These are phyloP conservation scores for Parachaetomium inaequale DNA, from an alignment of 495 filamentous ascomycete genomes.

Conservation along the genomic window DNA sequence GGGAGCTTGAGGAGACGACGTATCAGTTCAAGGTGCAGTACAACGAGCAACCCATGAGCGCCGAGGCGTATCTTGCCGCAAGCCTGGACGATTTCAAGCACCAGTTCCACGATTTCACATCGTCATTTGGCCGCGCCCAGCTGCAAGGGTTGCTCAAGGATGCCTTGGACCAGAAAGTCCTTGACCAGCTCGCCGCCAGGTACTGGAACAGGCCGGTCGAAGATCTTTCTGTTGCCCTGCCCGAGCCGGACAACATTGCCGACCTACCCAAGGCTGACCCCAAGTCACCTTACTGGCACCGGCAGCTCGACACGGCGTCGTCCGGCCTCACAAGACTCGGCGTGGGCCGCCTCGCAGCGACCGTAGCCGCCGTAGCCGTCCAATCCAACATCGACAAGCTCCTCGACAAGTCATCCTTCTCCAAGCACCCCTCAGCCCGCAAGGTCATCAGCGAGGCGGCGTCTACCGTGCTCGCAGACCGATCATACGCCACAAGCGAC, in stretches of 20 bases:
- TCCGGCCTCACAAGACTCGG: slow-evolving; percentile 89
- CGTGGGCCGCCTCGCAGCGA: slow-evolving; percentile 87
- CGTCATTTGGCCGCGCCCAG: slow-evolving; percentile 82
- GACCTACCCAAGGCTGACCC: slow-evolving; percentile 78
- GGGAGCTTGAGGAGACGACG: slow-evolving; percentile 93
- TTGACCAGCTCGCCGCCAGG: slow-evolving; percentile 88
- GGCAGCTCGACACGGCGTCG: slow-evolving; percentile 88
- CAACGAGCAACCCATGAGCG: slow-evolving; percentile 90
- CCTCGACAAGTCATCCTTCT: slow-evolving; percentile 73
- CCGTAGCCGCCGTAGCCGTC: slow-evolving; percentile 81
- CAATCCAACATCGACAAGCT: slow-evolving; percentile 80
- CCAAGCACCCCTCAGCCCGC: slow-evolving; percentile 83
- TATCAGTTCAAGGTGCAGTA: slow-evolving; percentile 99
- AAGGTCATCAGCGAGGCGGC: slow-evolving; percentile 88
- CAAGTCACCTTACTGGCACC: slow-evolving; percentile 84
- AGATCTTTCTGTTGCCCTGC: slow-evolving; percentile 58
- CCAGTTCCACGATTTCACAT: slow-evolving; percentile 88
- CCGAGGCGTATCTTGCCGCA: slow-evolving; percentile 93
- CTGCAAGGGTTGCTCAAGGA: slow-evolving; percentile 86
- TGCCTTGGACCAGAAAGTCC: slow-evolving; percentile 88
- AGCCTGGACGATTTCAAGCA: slow-evolving; percentile 96
- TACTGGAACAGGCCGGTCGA: slow-evolving; percentile 98
- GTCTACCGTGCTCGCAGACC: slow-evolving; percentile 82
- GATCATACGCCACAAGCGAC: slow-evolving; percentile 93
- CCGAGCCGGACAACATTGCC: slow-evolving; percentile 67